These are phyloP conservation scores for Malus hybrid DNA, from an alignment of 331 rosid species.

Conservation along the genomic window DNA sequence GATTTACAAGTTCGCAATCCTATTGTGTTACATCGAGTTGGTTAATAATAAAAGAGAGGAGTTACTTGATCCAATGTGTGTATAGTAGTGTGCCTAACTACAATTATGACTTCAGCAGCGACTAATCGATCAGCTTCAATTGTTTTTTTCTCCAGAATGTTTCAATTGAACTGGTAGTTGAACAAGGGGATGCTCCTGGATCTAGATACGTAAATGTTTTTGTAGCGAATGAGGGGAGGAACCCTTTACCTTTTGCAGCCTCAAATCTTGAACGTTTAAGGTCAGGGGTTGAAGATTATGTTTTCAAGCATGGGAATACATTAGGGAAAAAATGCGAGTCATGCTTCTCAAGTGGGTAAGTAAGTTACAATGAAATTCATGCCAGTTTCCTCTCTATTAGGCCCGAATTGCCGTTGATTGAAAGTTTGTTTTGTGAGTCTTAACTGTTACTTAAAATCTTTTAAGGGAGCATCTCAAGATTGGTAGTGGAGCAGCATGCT, in stretches of 20 bases:
- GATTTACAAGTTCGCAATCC: neutral
- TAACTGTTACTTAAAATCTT: slow-evolving; percentile 13
- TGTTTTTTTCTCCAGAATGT: slow-evolving; percentile 43
- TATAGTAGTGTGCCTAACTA: neutral
- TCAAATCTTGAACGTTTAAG: slow-evolving; percentile 60
- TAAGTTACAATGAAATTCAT: slow-evolving; percentile 25
- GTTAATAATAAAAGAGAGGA: neutral
- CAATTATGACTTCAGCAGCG: slow-evolving; percentile 15
- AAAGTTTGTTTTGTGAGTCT: neutral
- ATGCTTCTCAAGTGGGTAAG: slow-evolving; percentile 68
- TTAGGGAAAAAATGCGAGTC: slow-evolving; percentile 36
- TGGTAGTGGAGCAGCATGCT: slow-evolving; percentile 63
- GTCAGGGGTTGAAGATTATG: slow-evolving; percentile 72
- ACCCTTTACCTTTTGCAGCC: slow-evolving; percentile 30
- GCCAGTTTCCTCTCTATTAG: slow-evolving; percentile 11
- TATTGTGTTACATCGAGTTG: neutral
- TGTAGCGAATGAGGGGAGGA: slow-evolving; percentile 38
- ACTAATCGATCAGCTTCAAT: neutral
- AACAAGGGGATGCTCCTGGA: slow-evolving; percentile 42
- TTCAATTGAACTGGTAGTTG: slow-evolving; percentile 52
- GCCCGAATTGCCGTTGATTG: slow-evolving; percentile 2
- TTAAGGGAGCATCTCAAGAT: slow-evolving; percentile 67
- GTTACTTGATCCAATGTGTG: neutral
- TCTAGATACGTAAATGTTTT: slow-evolving; percentile 46
- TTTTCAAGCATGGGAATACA: slow-evolving; percentile 60